Base-by-base conservation (phyloP, 345 rosid genomes). In the Arabis hirsuta region DNA sequence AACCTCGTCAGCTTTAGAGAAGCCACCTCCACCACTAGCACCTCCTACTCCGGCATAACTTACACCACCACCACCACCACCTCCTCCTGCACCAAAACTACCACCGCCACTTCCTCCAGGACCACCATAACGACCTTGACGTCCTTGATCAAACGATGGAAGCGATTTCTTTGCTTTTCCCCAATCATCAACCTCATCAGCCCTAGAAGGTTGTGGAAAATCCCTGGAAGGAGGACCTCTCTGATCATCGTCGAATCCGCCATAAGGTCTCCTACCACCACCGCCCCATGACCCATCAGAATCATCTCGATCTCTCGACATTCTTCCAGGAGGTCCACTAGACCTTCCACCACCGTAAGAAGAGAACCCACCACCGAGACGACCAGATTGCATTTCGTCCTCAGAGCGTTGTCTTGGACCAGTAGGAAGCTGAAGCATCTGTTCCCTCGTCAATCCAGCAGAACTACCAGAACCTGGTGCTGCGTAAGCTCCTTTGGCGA, bases 111-210 rank as follows among this genome's bases (percentile, higher is more conserved):
- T 81, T 1, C 82, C 78, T 16, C 89, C 90, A 16, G 81, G 82
- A 8, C 87, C 87, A 50, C 77, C 76, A 19, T 86, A 90, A 69
- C 95, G 86, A 68, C 67, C 78, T 66, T 73, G 89, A 6, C 94
- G 82, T 14, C 82, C 74, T 4, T 85, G 82, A 81, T 87, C 97
- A 8, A 80, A 73, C 0, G 88, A 76, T 1, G 91, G 86, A 19
- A 82, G 66, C 1, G 84, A 0, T 52, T 86, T 91, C 81, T 96
- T 96, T 22, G 58, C 74, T 81, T 64, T 78, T 45, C 94, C 89
- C 99, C 99, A 96, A 44, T 90, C 91, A 79, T 90, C 97, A 56
- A 60, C 88, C 78, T 87, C 97, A 68, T 96, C 98, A 6, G 96
- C 97, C n/a, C 99, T 82, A 66, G 99, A 92, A 0, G 83, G 83